Percentiles rank a stretch among this genome's conserved stretches.
phyloP scores from a whole-genome alignment of 257 asterid species.

The Verbascum thapsus region DNA sequence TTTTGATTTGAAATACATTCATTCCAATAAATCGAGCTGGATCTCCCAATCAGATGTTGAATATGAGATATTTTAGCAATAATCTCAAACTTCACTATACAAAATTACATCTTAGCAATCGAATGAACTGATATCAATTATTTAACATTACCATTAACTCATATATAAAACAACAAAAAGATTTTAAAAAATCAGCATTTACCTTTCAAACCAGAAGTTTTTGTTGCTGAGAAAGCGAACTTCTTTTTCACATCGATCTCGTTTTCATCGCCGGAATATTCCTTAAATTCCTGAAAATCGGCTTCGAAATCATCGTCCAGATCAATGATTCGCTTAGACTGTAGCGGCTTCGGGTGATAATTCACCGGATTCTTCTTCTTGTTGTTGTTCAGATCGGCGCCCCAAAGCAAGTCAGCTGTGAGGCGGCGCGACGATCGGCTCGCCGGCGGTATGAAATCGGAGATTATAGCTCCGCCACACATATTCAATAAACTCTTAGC shows the following conservation, averaged over 20 bases:
- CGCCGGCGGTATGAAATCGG: constrained; percentile 61
- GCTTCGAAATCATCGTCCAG: constrained; percentile 79
- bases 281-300: constrained; percentile 85
- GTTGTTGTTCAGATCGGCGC: constrained; percentile 45
- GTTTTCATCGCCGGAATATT: constrained; percentile 48
- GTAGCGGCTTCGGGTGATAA: constrained; percentile 52
- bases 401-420: constrained; percentile 88
- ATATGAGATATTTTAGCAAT: too few species aligned
- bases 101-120: not conserved
- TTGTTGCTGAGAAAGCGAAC: constrained; percentile 54
- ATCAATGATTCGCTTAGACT: constrained; percentile 51
- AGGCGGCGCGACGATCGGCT: constrained; percentile 66
- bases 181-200: not conserved
- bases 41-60: too few species aligned
- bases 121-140: not conserved
- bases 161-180: not conserved
- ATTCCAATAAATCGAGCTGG: too few species aligned
- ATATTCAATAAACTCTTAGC: constrained; percentile 25
- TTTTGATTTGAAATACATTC: too few species aligned
- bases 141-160: constrained; percentile 1
- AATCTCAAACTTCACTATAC: not conserved
- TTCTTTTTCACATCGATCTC: constrained; percentile 47
- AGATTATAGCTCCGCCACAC: constrained; percentile 96
- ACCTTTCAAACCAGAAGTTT: constrained; percentile 38
- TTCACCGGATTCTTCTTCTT: constrained; percentile 44